Conservation (phyloP, 1,139 yeast genomes). For the Debaryomyces coudertii region DNA sequence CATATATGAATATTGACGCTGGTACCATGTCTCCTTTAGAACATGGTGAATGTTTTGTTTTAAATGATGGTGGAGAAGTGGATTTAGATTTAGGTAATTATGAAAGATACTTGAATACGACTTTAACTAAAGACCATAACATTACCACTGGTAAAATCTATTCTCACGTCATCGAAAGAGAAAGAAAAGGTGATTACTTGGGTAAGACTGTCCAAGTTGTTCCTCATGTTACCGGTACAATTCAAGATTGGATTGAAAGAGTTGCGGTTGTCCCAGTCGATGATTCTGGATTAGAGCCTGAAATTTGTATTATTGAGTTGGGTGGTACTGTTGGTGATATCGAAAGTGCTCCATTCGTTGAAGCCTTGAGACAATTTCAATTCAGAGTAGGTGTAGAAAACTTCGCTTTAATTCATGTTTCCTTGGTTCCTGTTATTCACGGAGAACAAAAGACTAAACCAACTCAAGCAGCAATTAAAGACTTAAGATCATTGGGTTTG, state of each 20-base stretch:
- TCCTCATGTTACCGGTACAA: conserved; percentile 95
- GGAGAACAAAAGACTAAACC: conserved; percentile 99
- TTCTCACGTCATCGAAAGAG: conserved; percentile 90
- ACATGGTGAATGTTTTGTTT: conserved; percentile 97
- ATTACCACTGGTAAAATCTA: conserved; percentile 98
- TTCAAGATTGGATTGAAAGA: conserved; percentile 97
- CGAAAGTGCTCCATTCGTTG: conserved; percentile 98
- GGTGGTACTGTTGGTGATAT: conserved; percentile 99
- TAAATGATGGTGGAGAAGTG: conserved; percentile 98
- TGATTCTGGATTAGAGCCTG: conserved; percentile 84
- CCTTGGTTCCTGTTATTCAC: conserved; percentile 94
- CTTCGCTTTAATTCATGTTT: conserved; percentile 95
- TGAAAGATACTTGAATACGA: conserved; percentile 92
- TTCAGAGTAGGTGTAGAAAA: conserved; percentile 93
- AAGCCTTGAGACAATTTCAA: conserved; percentile 98
- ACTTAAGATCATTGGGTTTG: conserved; percentile 91
- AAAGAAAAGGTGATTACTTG: conserved; percentile 94
- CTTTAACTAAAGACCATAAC: conserved; percentile 91
- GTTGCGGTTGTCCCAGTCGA: conserved; percentile 93
- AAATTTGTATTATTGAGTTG: conserved; percentile 92
- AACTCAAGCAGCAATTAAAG: conserved; percentile 98
- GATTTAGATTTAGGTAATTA: conserved; percentile 97
- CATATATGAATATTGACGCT: conserved; percentile 98
- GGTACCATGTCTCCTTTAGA: conserved; percentile 99
- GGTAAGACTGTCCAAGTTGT: conserved; percentile 99